phyloP scores from a whole-genome alignment of 176 grass and related monocot genomes.

The barley (Hordeum vulgare) region MorexV3_pseudomolecules_assembly NC_058524.1:97714656-97715155 shows the following conservation, averaged over 20 bases:
- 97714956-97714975: background rate
- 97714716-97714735: background rate
- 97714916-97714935: background rate
- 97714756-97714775: slow-evolving; percentile 88
- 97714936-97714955: background rate
- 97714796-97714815: slow-evolving; percentile 99
- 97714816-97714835: slow-evolving; percentile 83
- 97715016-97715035: slow-evolving; percentile 94
- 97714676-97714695: background rate
- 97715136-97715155: background rate
- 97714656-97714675: background rate
- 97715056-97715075: background rate
- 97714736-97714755: slow-evolving; percentile 23
- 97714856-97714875: slow-evolving; percentile 81
- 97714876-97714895: background rate
- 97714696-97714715: background rate
- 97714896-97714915: background rate
- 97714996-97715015: slow-evolving; percentile 97
- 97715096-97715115: background rate
- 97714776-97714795: slow-evolving; percentile 94
- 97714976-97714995: slow-evolving; percentile 49
- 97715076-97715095: background rate
- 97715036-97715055: slow-evolving; percentile 71
- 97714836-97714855: slow-evolving; percentile 83
- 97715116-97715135: background rate